These are phyloP conservation scores for Cryomyces minteri DNA, from an alignment of 495 filamentous ascomycete species.

Conservation along the genomic window DNA sequence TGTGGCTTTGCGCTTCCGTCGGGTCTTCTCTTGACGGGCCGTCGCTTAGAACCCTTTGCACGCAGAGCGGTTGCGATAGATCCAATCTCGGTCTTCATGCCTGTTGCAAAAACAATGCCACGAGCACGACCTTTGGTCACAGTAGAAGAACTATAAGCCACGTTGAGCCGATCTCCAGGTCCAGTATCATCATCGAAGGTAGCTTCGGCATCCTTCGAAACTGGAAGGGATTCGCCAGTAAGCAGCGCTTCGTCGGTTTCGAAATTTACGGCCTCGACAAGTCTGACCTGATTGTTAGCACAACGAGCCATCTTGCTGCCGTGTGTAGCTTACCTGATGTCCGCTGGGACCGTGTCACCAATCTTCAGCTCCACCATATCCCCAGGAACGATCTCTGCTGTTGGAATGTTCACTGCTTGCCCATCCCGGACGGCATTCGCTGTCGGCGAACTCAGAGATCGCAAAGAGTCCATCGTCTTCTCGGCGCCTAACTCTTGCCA, in stretches of 20 bases:
- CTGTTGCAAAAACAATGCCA: constrained; percentile 52
- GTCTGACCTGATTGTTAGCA: too few species aligned
- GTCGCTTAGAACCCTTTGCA: constrained; percentile 21
- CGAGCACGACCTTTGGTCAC: constrained; percentile 51
- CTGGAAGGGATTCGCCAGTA: constrained; percentile 61
- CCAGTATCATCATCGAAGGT: constrained; percentile 28
- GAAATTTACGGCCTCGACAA: constrained; percentile 53
- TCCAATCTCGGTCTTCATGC: constrained; percentile 56
- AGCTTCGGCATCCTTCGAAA: constrained; percentile 29
- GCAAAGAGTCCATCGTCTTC: constrained; percentile 69
- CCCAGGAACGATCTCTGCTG: constrained; percentile 60
- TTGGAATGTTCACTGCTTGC: constrained; percentile 41
- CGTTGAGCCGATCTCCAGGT: constrained; percentile 51
- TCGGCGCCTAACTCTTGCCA: constrained; percentile 71
- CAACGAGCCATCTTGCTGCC: too few species aligned
- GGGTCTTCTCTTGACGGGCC: constrained; percentile 20
- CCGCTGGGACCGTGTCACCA: constrained; percentile 54
- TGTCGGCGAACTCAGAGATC: constrained; percentile 59
- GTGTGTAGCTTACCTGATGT: constrained; percentile 30
- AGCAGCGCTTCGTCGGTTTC: constrained; percentile 57
- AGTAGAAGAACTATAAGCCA: constrained; percentile 52
- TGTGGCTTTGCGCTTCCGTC: constrained; percentile 27
- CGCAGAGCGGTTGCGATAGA: constrained; percentile 40
- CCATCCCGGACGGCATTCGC: constrained; percentile 63
- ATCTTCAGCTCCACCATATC: constrained; percentile 55